A percentile compares a stretch with the other conserved stretches of the same genome.
Evolutionary conservation across 108 stramenopile genomes (phyloP).

Genomic region (Discostella stelligeroides): DNA sequence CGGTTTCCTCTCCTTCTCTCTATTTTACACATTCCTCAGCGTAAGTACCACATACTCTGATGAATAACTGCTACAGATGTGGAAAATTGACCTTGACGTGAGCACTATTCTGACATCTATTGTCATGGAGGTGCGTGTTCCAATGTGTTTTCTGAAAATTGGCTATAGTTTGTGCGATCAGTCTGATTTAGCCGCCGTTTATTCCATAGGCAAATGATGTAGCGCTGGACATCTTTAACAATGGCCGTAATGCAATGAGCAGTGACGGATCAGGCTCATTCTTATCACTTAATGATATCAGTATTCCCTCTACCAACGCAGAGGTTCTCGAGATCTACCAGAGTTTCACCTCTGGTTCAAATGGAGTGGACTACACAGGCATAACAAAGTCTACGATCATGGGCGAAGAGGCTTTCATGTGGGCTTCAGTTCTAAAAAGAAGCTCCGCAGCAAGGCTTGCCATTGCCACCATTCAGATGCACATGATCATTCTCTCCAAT

Average conservation of each 20-base stretch:
- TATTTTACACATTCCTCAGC: neutral
- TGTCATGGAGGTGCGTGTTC: conserved; percentile 39
- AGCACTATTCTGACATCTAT: conserved; percentile 43
- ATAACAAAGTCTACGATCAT: conserved; percentile 42
- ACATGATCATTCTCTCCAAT: conserved; percentile 46
- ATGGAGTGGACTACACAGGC: conserved; percentile 33
- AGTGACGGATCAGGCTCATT: conserved; percentile 2
- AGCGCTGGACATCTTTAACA: conserved; percentile 61
- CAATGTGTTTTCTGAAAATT: neutral
- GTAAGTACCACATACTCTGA: neutral
- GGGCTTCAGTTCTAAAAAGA: conserved; percentile 33
- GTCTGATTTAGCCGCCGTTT: neutral
- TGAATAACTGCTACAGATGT: conserved; percentile 6
- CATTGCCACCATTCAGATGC: conserved; percentile 60
- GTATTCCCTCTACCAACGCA: conserved; percentile 4
- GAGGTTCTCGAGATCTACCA: conserved; percentile 22
- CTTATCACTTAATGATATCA: conserved; percentile 47
- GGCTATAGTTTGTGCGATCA: neutral
- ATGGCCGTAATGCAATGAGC: conserved; percentile 57
- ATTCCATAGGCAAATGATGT: conserved; percentile 38
- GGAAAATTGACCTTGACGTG: conserved; percentile 46
- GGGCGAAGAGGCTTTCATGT: conserved; percentile 28
- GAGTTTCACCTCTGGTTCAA: conserved; percentile 20
- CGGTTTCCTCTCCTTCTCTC: neutral
- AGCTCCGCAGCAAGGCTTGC: conserved; percentile 55